Evolutionary conservation across 2,329 filamentous ascomycete genomes (phyloP).

Genomic region (Pleurostoma richardsiae): DNA sequence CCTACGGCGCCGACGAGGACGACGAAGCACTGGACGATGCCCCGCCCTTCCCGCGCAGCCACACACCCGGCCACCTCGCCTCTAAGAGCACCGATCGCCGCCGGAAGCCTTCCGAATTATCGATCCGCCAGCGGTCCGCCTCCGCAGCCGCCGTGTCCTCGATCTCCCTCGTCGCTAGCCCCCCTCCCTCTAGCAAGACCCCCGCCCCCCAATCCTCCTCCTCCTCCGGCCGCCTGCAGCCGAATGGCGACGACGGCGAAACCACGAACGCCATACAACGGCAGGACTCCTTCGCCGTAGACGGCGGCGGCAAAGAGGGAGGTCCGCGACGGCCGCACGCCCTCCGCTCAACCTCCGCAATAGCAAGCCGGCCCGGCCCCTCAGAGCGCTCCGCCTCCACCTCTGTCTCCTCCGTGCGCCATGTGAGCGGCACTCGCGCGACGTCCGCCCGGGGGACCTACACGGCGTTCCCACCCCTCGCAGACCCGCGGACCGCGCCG

Average conservation of each 20-base stretch:
- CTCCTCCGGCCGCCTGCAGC: slow-evolving; percentile 6
- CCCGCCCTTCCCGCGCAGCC: slow-evolving; percentile 44
- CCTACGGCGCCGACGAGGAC: slow-evolving; percentile 20
- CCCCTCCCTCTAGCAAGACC: slow-evolving; percentile 7
- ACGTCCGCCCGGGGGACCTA: slow-evolving; percentile 25
- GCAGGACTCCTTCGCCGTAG: slow-evolving; percentile 16
- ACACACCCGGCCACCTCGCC: slow-evolving; percentile 57
- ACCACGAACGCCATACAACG: slow-evolving; percentile 6
- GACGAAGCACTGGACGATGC: slow-evolving; percentile 26
- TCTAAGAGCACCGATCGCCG: slow-evolving; percentile 50
- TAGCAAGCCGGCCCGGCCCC: slow-evolving; percentile 28
- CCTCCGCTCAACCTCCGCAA: slow-evolving; percentile 50
- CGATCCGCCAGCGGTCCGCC: slow-evolving; percentile 50
- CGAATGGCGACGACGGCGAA: slow-evolving; percentile 13
- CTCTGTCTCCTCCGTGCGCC: not conserved
- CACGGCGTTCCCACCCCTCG: slow-evolving; percentile 50
- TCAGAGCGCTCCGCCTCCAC: slow-evolving; percentile 1
- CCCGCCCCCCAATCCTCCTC: slow-evolving; percentile 5
- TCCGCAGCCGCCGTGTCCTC: slow-evolving; percentile 31
- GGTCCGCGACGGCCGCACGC: slow-evolving; percentile 34
- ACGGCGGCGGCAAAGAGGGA: slow-evolving; percentile 17
- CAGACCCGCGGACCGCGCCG: slow-evolving; percentile 48
- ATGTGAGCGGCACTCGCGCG: slow-evolving; percentile 7
- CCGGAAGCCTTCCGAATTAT: slow-evolving; percentile 45
- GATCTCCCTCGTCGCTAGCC: slow-evolving; percentile 10